Base-by-base conservation (phyloP, 345 rosid genomes). In the Gossypium ekmanianum region DNA sequence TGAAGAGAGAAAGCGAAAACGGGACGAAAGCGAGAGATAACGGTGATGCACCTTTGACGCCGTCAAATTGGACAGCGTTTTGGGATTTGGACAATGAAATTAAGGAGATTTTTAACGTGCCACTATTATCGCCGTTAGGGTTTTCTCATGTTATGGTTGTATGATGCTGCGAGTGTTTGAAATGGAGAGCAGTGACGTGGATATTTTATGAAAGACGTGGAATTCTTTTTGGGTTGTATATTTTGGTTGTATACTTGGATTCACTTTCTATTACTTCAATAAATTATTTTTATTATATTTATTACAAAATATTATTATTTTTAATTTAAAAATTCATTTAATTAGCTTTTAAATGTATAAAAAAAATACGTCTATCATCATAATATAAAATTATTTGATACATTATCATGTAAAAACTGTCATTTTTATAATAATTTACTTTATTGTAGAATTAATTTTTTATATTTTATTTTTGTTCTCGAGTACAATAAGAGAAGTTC, bases 91-190 rank as follows among this genome's bases (percentile, higher is more conserved):
- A 41, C 54, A 64, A 76, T 68, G 87, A 84, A 18, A 74, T 69
- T 55, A 85, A 82, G 63, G 91, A 84, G 79, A 61, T 86, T 22
- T 65, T 88, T 24, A 77, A 75, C 82, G 79, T 76, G 59, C 92
- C 92, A 47, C 68, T 29, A 3, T 44, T 86, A 44, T 86, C 94
- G 78, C 94, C 94, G 86, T 83, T 85, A 80, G 87, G 82, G 5
- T 80, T 61, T 63, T 41, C 78, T 4, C 85, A 34, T 48, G 68
- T 85, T 11, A 74, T 61, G 76, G 82, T 82, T 47, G 20, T 51
- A 3, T 85, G 79, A 84, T 17, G 18, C 39, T 17, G 24, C 45
- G 10, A 27, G 59, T 54, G 11, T 52, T n/a, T 12, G 55, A 69
- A 17, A 24, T 41, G 26, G 26, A 12, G 3, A 14, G 10, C 13